These are phyloP conservation scores for Nectriaceae sp. DNA, from an alignment of 2,329 filamentous ascomycete genomes.

Conservation along the genomic window DNA sequence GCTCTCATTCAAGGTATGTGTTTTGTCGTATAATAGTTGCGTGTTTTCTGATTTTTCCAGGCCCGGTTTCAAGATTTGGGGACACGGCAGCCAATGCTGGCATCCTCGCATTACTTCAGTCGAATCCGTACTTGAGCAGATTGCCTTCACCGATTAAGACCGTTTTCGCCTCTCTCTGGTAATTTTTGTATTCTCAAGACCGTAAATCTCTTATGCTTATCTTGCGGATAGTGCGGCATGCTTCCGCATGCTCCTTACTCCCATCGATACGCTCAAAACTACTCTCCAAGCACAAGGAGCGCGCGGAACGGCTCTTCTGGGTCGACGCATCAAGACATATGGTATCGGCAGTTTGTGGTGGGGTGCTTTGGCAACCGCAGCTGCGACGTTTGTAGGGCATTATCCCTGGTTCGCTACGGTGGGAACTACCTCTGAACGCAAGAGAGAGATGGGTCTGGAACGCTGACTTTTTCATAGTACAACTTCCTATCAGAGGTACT, in stretches of 20 bases:
- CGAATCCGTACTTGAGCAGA: slow-evolving; percentile 45
- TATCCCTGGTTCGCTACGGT: slow-evolving; percentile 54
- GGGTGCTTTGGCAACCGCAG: slow-evolving; percentile 50
- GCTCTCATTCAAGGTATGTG: slow-evolving; percentile 46
- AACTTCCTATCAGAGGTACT: slow-evolving; percentile 44
- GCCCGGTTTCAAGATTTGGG: slow-evolving; percentile 47
- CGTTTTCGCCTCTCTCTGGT: slow-evolving; percentile 49
- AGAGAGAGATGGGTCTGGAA: too few relatives aligned
- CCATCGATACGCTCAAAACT: slow-evolving; percentile 52
- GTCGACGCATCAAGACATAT: slow-evolving; percentile 45
- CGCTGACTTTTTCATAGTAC: slow-evolving; percentile 34
- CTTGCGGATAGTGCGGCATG: slow-evolving; percentile 38
- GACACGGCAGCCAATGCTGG: slow-evolving; percentile 52
- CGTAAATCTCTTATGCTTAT: slow-evolving; percentile 6
- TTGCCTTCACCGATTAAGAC: slow-evolving; percentile 47
- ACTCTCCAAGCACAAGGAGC: slow-evolving; percentile 50
- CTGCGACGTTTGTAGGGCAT: slow-evolving; percentile 50
- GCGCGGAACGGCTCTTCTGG: slow-evolving; percentile 43
- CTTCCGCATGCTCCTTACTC: slow-evolving; percentile 50
- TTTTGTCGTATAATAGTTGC: neutral
- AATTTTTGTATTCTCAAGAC: neutral
- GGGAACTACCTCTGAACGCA: too few relatives aligned
- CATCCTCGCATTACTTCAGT: slow-evolving; percentile 48
- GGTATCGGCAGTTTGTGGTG: slow-evolving; percentile 51
- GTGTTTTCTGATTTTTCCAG: slow-evolving; percentile 17